Evolutionary conservation across 75 land plant species (phyloP).

Genomic region (Isoetes taiwanensis): DNA sequence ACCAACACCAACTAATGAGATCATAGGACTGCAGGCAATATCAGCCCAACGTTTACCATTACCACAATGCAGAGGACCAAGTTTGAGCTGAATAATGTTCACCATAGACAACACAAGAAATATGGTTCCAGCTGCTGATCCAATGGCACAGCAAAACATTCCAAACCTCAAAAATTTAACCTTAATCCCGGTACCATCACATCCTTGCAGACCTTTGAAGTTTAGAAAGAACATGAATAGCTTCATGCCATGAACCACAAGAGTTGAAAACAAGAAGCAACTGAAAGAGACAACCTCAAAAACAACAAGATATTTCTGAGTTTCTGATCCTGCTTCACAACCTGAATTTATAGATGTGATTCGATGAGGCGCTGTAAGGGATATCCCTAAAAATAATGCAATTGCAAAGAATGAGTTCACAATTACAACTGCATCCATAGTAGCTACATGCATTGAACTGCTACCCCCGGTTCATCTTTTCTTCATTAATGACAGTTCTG

Average conservation of each 20-base stretch:
- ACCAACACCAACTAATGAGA: constrained; percentile 52
- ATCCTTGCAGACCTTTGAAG: too few relatives aligned
- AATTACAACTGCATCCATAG: too few relatives aligned
- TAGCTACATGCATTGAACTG: too few relatives aligned
- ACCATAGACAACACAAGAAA: constrained; percentile 79
- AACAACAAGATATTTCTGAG: too few relatives aligned
- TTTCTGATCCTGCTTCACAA: too few relatives aligned
- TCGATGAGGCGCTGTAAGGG: too few relatives aligned
- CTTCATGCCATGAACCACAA: constrained; percentile 73
- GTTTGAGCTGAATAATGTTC: constrained; percentile 57
- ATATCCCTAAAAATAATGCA: too few relatives aligned
- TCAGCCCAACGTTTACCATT: constrained; percentile 30
- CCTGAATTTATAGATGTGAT: too few relatives aligned
- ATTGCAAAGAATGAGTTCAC: too few relatives aligned
- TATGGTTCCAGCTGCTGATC: constrained; percentile 69
- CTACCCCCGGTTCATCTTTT: too few relatives aligned
- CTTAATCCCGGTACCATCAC: too few relatives aligned
- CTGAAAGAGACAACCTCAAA: constrained; percentile 83
- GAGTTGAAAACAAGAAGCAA: constrained; percentile 88
- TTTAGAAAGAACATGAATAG: constrained; percentile 52
- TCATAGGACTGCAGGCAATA: constrained; percentile 32
- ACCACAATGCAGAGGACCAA: constrained; percentile 64
- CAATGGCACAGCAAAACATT: constrained; percentile 64
- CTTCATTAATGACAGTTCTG: too few relatives aligned
- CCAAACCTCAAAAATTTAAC: constrained; percentile 65